phyloP scores from a whole-genome alignment of 345 rosid species.

The Odontarrhena argentea region DNA sequence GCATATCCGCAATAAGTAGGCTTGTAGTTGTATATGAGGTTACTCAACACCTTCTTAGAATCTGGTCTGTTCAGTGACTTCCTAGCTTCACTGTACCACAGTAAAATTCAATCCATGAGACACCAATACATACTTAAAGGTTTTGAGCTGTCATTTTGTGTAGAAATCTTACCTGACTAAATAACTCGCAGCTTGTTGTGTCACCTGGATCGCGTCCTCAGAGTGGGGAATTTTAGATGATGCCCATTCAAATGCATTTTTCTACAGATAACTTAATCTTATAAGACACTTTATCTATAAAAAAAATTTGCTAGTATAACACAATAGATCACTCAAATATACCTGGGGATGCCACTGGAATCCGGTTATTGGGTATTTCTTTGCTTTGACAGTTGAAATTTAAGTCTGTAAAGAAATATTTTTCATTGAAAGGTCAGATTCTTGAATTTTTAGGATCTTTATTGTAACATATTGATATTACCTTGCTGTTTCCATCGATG shows the following conservation, averaged over 20 bases:
- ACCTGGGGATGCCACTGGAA: conserved; percentile 99
- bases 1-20: conserved; percentile 86
- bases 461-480: conserved; percentile 24
- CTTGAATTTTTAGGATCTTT: neutral
- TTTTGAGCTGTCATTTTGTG: neutral
- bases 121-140: neutral
- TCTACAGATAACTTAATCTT: conserved; percentile 49
- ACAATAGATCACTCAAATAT: conserved; percentile 10
- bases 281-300: neutral
- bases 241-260: conserved; percentile 98
- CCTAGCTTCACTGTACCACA: conserved; percentile 80
- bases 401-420: conserved; percentile 53
- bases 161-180: conserved; percentile 63
- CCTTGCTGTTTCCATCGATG: conserved; percentile 66
- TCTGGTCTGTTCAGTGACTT: conserved; percentile 72
- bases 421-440: neutral
- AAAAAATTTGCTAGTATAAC: neutral
- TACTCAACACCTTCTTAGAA: conserved; percentile 59
- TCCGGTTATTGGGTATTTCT: conserved; percentile 76
- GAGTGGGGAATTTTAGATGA: conserved; percentile 79
- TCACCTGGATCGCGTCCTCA: conserved; percentile 83
- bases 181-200: conserved; percentile 80
- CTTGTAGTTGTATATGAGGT: conserved; percentile 79
- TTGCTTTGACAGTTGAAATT: conserved; percentile 87
- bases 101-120: neutral